Percentiles rank a stretch among this genome's conserved stretches.
phyloP scores from a whole-genome alignment of 306 rosid species.

The Quercus engelmannii region DNA sequence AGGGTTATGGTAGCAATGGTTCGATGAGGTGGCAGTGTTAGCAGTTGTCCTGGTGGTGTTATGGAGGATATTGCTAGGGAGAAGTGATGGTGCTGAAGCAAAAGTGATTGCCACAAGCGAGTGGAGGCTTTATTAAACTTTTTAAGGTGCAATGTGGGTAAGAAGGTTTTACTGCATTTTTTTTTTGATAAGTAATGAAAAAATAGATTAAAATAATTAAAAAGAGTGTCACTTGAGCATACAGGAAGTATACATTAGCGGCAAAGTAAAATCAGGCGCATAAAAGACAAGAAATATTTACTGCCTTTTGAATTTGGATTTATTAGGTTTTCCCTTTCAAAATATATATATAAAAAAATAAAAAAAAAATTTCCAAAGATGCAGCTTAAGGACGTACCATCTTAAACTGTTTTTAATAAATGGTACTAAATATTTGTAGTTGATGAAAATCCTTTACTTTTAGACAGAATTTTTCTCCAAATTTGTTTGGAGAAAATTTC shows the following conservation, averaged over 20 bases:
- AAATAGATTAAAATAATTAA: too few species aligned
- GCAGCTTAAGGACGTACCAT: neutral
- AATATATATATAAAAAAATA: too few species aligned
- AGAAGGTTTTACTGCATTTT: neutral
- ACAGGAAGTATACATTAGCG: too few species aligned
- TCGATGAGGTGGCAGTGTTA: neutral
- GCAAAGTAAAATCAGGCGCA: too few species aligned
- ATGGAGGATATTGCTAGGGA: neutral
- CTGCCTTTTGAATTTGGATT: neutral
- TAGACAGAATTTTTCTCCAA: too few species aligned
- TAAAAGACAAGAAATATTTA: too few species aligned
- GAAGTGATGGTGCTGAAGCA: neutral
- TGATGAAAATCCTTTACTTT: neutral
- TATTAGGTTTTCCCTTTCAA: neutral
- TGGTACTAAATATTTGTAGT: neutral
- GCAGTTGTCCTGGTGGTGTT: neutral
- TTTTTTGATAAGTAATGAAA: neutral
- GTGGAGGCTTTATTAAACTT: neutral
- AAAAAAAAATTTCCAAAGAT: neutral
- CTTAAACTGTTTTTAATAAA: neutral
- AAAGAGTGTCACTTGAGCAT: too few species aligned
- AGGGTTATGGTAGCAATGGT: neutral
- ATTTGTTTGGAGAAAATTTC: too few species aligned
- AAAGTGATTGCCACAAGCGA: neutral
- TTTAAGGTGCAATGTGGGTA: neutral